Evolutionary conservation across 441 rosid species (phyloP).

Genomic region (Arabidopsis lyrata): DNA sequence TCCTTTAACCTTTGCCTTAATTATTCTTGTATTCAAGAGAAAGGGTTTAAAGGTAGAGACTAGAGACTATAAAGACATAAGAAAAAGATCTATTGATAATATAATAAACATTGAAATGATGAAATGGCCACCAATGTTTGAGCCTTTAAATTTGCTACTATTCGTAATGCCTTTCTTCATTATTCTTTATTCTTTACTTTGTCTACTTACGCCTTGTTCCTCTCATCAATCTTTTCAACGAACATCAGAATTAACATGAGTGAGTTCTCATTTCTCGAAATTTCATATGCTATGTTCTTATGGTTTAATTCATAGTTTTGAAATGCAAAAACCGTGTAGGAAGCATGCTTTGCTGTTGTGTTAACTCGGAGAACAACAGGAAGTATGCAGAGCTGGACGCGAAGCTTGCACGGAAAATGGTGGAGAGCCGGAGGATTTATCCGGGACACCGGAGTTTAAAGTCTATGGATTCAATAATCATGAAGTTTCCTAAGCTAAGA

Average conservation of each 20-base stretch:
- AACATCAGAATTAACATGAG: slow-evolving; percentile 17
- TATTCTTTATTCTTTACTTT: slow-evolving; percentile 41
- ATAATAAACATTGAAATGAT: slow-evolving; percentile 31
- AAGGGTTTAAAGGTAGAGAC: not conserved
- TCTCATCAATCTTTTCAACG: not conserved
- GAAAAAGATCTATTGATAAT: not conserved
- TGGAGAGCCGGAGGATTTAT: slow-evolving; percentile 60
- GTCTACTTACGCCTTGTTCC: slow-evolving; percentile 11
- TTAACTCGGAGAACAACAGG: slow-evolving; percentile 51
- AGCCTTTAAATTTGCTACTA: slow-evolving; percentile 28
- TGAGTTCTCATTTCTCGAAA: slow-evolving; percentile 2
- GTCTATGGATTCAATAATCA: slow-evolving; percentile 68
- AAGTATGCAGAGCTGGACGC: slow-evolving; percentile 67
- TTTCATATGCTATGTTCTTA: not conserved
- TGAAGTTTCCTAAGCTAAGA: slow-evolving; percentile 72
- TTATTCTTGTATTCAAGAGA: slow-evolving; percentile 21
- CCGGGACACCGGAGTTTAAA: slow-evolving; percentile 55
- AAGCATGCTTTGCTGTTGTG: slow-evolving; percentile 54
- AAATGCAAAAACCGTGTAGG: slow-evolving; percentile 34
- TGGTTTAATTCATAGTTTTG: slow-evolving; percentile 2
- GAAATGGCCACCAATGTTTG: slow-evolving; percentile 34
- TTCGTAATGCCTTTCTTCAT: slow-evolving; percentile 41
- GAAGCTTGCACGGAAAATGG: slow-evolving; percentile 72
- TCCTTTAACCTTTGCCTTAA: slow-evolving; percentile 7
- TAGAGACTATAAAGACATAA: slow-evolving; percentile 11